Base-by-base conservation (phyloP, 331 rosid genomes). In the Malus hybrid region DNA sequence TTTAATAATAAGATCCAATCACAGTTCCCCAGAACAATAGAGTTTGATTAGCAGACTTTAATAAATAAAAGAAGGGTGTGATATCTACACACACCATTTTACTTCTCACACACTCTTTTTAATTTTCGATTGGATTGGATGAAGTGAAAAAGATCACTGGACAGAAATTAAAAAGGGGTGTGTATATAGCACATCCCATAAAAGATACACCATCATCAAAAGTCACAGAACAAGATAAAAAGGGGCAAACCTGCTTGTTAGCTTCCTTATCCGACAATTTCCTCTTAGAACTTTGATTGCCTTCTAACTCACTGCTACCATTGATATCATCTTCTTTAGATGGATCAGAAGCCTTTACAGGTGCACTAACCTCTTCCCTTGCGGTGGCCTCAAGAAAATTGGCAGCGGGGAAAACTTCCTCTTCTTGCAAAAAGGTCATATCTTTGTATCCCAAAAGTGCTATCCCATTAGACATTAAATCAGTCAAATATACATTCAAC, bases 391-490 rank as follows among this genome's bases (percentile, higher is more conserved):
- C 89, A 57, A 88, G 66, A 86, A 70, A 79, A 70, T 78, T 75
- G 15, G 77, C 73, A 28, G 77, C 65, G 10, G 88, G 86, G 73
- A 92, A 87, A 67, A 94, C 87, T 83, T 92, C 97, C 80, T 94
- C 99, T 79, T 90, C 97, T 83, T 80, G 67, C 83, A 83, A 74
- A 81, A 94, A 94, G 57, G 91, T 90, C 99, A 94, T 94, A 71
- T 94, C 97, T 61, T 89, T 91, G 29, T 70, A 90, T 64, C 73
- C 77, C 86, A 78, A 80, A 46, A 22, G 73, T 39, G 75, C 75
- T 8, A 76, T 86, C 99, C 99, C 92, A 70, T 83, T 64, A 75
- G 46, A 78, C 32, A 68, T 70, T 20, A 79, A 78, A 62, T 67
- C 70, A 76, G 64, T 64, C 42, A 72, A 76, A 81, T 39, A 65